Percentiles rank a stretch among this genome's conserved stretches.
Conservation (phyloP, 176 grass and related monocot species). For the Saccharum officinarum region DNA sequence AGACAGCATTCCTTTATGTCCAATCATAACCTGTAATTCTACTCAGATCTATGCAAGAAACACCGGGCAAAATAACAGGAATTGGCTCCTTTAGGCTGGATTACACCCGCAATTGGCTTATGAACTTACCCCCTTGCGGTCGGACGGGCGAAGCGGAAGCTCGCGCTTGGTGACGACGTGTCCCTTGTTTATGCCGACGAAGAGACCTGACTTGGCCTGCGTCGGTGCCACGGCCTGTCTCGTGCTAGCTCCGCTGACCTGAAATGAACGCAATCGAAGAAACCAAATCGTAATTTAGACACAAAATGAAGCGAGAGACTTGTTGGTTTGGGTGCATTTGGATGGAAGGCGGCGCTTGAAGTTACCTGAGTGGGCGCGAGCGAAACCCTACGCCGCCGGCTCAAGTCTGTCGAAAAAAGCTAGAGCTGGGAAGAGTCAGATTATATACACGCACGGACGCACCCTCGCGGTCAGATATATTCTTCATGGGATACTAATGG, state of each 20-base stretch:
- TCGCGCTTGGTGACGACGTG: slow-evolving; percentile 71
- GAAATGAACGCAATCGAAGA: not conserved
- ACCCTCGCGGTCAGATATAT: not conserved
- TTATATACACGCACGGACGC: not conserved
- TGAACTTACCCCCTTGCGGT: slow-evolving; percentile 56
- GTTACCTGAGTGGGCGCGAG: not conserved
- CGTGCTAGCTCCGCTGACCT: slow-evolving; percentile 10
- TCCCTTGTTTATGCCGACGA: slow-evolving; percentile 69
- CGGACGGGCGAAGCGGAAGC: slow-evolving; percentile 53
- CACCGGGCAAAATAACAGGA: not conserved
- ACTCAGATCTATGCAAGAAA: not conserved
- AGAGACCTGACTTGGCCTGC: slow-evolving; percentile 60
- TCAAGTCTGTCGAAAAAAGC: not conserved
- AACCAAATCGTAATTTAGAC: not conserved
- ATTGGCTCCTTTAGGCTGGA: not conserved
- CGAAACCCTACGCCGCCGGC: slow-evolving; percentile 37
- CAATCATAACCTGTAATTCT: not conserved
- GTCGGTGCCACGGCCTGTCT: slow-evolving; percentile 47
- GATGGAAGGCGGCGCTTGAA: not conserved
- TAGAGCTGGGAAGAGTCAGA: not conserved
- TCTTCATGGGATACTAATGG: not conserved
- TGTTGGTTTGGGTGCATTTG: not conserved
- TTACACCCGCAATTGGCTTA: no score
- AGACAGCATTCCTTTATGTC: not conserved
- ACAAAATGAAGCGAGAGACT: not conserved